Base-by-base conservation (phyloP, 2,329 filamentous ascomycete species). In the Penicillium fuscoglaucum region DNA sequence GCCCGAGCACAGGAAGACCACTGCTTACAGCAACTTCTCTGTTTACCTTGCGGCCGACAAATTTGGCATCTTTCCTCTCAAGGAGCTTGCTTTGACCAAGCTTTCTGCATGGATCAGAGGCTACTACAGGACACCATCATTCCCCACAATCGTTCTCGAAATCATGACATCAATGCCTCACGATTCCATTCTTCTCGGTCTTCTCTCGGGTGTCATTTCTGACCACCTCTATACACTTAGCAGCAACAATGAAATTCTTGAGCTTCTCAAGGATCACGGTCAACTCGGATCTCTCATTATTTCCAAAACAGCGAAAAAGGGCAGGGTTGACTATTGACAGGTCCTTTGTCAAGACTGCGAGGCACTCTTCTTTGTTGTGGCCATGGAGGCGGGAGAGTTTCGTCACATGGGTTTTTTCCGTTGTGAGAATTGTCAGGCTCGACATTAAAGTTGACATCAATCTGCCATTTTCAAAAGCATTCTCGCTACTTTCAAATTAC, bases 281-380 rank as follows among this genome's bases (percentile, higher is more conserved):
- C 10, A 41, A 21, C 19, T 21, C 1, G 39, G 19, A 24, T 7
- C 6, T 21, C 39, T 41, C 19, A 21, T 41, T 15, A 15, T 41
- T 15, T 12, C 2, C 1, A 41, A 12, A 41, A 7, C 8, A 7
- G 19, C 3, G 9, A n/a, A 40, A 40, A 40, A 21, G 2, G 39
- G 1, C 4, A 40, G 1, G n/a, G 2, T 19, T 40, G 10, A 3
- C n/a, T 19, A 6, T 19, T 1, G n/a, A 19, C 4, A 19, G 4
- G 9, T 9, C 37, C 2, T 12, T 40, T 6, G 9, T 19, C 2
- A 19, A 6, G 5, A 4, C 10, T 40, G 10, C 1, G 5, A 4
- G 6, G 6, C 4, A 41, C 12, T 0, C 6, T 13, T 0, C 6
- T 13, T 21, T 40, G 6, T 6, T 3, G 10, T 19, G 10, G 3